Base-by-base conservation (phyloP, 345 rosid species). In the Eucalyptus regnans region DNA sequence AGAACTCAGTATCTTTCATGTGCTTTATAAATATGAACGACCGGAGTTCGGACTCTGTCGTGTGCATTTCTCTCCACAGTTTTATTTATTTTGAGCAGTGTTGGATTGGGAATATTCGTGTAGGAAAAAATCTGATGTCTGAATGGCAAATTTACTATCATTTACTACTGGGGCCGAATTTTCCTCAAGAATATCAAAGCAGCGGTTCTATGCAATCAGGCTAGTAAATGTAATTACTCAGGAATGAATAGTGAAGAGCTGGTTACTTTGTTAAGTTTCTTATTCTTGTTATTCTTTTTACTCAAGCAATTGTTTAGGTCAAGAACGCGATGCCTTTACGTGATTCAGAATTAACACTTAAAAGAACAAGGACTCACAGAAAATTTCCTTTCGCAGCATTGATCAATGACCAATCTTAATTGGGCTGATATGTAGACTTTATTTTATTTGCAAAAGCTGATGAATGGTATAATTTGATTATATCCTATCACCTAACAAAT, bases 161-260 rank as follows among this genome's bases (percentile, higher is more conserved):
- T 4, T 7, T 13, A 0, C 76, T 8, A 64, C 20, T 64, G 37
- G 71, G 76, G 33, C 37, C 37, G 5, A 4, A 64, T n/a, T 64
- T 64, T 62, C 68, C 18, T 3, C 12, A 62, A 3, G 0, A 6
- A 60, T 27, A 25, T 0, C 14, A 62, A 64, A 64, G 15, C 0
- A 64, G 17, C 0, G 1, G 18, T 62, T 15, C 33, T 62, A 29
- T 0, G 17, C 0, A 2, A 60, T 62, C 33, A 62, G 68, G 68
- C 8, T 29, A 29, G 68, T 62, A 6, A 7, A 64, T 0, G 16
- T n/a, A 64, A 64, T 1, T 64, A 64, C 37, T n/a, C 17, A 18
- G 58, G 23, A 52, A 52, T 52, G 58, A 0, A 52, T 58, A 66
- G 20, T 66, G 79, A 66, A 66, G 79, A 66, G 10, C 41, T 66